Evolutionary conservation across 176 grass and related monocot species (phyloP).

Genomic region (Raddia distichophylla): DNA sequence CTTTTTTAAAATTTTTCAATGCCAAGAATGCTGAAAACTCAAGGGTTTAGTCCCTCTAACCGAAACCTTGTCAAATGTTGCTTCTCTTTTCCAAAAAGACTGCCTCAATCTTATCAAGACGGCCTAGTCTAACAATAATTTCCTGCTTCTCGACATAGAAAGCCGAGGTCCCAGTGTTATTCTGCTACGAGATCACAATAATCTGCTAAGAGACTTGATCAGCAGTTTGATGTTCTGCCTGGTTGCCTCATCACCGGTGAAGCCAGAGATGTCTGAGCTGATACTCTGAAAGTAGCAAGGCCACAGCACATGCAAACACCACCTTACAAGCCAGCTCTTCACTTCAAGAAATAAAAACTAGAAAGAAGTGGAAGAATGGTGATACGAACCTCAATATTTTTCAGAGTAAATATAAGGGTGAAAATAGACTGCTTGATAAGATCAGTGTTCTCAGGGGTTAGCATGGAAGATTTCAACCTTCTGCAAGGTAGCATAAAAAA

Average conservation of each 20-base stretch:
- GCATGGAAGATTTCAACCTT: conserved; percentile 73
- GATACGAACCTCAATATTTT: conserved; percentile 83
- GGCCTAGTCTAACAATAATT: conserved; percentile 25
- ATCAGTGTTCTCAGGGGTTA: conserved; percentile 82
- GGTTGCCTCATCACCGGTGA: conserved; percentile 85
- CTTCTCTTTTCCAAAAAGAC: conserved; percentile 11
- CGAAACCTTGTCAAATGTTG: background rate
- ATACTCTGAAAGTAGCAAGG: conserved; percentile 68
- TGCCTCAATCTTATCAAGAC: conserved; percentile 12
- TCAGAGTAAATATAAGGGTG: conserved; percentile 90
- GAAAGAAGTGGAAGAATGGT: background rate
- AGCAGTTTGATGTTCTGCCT: conserved; percentile 81
- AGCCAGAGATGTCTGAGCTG: conserved; percentile 91
- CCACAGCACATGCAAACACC: background rate
- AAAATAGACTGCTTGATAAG: conserved; percentile 89
- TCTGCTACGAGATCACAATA: conserved; percentile 60
- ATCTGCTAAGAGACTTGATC: conserved; percentile 93
- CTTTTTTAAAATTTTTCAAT: background rate
- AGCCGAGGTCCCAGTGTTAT: background rate
- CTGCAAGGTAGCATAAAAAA: conserved; percentile 46
- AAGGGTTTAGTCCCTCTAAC: background rate
- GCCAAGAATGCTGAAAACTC: conserved; percentile 24
- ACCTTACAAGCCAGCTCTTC: background rate
- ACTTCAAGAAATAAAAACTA: conserved; percentile 10
- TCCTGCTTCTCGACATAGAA: background rate